Base-by-base conservation (phyloP, 1,139 yeast species). In the Wickerhamomyces sp. region DNA sequence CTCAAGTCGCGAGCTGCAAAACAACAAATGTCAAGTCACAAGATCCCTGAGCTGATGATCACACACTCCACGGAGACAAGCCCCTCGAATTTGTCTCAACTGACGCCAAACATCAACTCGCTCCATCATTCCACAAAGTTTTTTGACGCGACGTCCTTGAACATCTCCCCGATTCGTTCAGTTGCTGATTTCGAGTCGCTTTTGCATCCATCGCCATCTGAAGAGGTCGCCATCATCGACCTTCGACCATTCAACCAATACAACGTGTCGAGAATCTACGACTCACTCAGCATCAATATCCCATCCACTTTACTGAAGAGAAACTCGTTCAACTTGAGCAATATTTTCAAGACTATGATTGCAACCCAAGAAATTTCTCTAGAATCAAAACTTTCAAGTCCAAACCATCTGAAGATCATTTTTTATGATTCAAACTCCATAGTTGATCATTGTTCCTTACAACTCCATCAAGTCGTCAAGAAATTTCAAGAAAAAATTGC, bases 241-340 rank as follows among this genome's bases (percentile, higher is more conserved):
- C 69, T 78, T 22, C 62, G 89, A 37, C 79, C 88, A 1, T 77
- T 70, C 50, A 69, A 79, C 6, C 78, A 75, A 39, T 80, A 62
- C 54, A 59, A 68, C 28, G 61, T 58, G 30, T 54, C 68, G 8
- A 77, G 78, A 38, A 47, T 81, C 12, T 42, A 46, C 6, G 59
- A 67, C 29, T 71, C 88, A 1, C 59, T 77, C 30, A 77, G 78
- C 47, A 66, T 80, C 18, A 78, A 87, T 49, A 66, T 81, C 12
- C 89, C 89, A 1, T 73, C 85, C 15, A 81, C 89, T 1, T 62
- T 81, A 22, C 59, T 81, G 42, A 79, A 78, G 50, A 66, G 91
- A 34, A 63, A 70, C n/a, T 72, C 73, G 28, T 80, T 76, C 54
- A 68, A 68, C 22, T 58, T 79, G 28, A 49, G 59, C 14, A 65